phyloP scores from a whole-genome alignment of 192 early-diverging fungal genomes.

The Coemansia sp. region DNA sequence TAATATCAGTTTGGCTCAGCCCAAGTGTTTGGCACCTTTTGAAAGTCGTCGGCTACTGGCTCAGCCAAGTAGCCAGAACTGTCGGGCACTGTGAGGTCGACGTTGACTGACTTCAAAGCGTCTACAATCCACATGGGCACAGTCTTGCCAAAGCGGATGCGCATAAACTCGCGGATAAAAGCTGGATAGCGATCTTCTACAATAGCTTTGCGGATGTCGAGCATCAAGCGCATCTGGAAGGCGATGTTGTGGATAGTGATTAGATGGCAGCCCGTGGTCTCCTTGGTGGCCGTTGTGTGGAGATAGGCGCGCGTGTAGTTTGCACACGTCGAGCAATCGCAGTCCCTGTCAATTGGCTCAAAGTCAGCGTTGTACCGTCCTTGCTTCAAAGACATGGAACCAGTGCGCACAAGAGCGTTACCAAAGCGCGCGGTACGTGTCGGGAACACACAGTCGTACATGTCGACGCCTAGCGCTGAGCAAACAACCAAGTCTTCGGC shows the following conservation, averaged over 20 bases:
- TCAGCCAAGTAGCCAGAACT: constrained; percentile 34
- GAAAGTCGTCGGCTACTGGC: constrained; percentile 41
- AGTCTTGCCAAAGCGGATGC: constrained; percentile 63
- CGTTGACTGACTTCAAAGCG: constrained; percentile 67
- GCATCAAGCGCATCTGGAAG: constrained; percentile 83
- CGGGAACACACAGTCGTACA: constrained; percentile 91
- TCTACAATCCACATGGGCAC: constrained; percentile 74
- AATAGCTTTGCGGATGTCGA: constrained; percentile 72
- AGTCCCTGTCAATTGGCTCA: constrained; percentile 74
- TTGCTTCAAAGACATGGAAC: constrained; percentile 66
- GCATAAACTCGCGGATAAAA: constrained; percentile 71
- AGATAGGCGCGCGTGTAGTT: constrained; percentile 75
- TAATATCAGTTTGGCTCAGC: neutral
- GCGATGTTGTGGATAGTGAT: constrained; percentile 83
- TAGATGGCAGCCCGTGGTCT: constrained; percentile 81
- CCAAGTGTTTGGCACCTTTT: constrained; percentile 36
- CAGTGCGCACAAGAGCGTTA: constrained; percentile 76
- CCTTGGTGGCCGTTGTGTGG: constrained; percentile 67
- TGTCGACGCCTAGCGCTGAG: constrained; percentile 84
- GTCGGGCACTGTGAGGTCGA: constrained; percentile 59
- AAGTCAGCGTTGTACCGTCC: constrained; percentile 65
- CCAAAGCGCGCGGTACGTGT: constrained; percentile 89
- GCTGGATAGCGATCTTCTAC: constrained; percentile 67
- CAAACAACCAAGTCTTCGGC: constrained; percentile 85
- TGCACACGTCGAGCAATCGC: constrained; percentile 75